phyloP scores from a whole-genome alignment of 169 alveolate genomes.

The Pseudocohnilembus persalinus region DNA sequence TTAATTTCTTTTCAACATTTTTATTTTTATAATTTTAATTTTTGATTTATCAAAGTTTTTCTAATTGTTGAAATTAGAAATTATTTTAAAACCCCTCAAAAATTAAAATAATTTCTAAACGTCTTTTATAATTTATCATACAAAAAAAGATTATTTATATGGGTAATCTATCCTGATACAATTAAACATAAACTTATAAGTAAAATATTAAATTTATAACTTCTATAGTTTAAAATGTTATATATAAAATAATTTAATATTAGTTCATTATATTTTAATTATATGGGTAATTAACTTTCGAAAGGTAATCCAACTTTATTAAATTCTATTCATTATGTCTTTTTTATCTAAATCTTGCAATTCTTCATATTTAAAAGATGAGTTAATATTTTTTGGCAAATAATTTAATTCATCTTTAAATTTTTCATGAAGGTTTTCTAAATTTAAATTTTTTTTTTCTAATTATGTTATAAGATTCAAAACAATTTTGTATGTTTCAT shows the following conservation, averaged over 20 bases:
- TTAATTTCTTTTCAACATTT: no score
- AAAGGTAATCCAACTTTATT: not conserved
- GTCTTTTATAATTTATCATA: no score
- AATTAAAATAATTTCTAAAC: no score
- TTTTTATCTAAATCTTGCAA: not conserved
- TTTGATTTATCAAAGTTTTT: no score
- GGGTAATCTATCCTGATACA: no score
- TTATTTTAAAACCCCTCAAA: no score
- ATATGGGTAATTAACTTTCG: not conserved
- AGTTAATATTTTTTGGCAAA: not conserved
- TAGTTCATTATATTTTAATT: not conserved
- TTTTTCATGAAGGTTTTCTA: not conserved
- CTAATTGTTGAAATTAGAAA: no score
- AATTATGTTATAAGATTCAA: not conserved
- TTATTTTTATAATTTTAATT: no score
- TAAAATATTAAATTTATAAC: conserved; percentile 9
- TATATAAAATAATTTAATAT: not conserved
- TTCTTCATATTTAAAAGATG: not conserved
- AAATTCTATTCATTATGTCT: not conserved
- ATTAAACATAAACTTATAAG: no score
- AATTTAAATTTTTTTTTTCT: not conserved
- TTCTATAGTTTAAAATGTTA: conserved; percentile 6
- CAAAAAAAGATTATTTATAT: no score
- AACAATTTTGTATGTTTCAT: not conserved
- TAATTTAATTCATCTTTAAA: not conserved